These are phyloP conservation scores for Diaporthe sp. DNA, from an alignment of 2,329 filamentous ascomycete species.

Conservation along the genomic window DNA sequence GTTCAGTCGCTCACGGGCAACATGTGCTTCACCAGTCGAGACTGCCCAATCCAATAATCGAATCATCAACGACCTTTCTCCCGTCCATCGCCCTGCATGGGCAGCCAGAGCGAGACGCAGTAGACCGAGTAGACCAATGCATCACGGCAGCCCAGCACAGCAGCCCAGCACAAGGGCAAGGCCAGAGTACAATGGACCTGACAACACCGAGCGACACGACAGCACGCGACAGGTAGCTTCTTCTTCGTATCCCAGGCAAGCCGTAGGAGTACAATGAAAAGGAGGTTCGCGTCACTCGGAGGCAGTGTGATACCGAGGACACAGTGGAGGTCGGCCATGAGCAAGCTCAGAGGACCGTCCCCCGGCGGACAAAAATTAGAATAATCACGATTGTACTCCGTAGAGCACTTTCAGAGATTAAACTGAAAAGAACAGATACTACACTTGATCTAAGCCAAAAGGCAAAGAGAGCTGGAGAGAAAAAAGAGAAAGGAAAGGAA, in stretches of 20 bases:
- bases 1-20: neutral
- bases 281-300: constrained; percentile 74
- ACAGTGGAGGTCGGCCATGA: constrained; percentile 71
- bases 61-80: neutral
- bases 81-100: neutral
- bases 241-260: constrained; percentile 68
- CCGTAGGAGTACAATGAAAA: constrained; percentile 69
- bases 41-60: neutral
- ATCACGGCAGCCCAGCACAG: no score
- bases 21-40: neutral
- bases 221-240: constrained; percentile 41
- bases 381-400: constrained; percentile 76
- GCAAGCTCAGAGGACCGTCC: constrained; percentile 75
- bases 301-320: constrained; percentile 80
- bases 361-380: constrained; percentile 74
- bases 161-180: neutral
- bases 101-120: neutral
- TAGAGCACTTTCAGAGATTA: constrained; percentile 82
- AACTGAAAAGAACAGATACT: constrained; percentile 88
- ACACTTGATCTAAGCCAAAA: constrained; percentile 76
- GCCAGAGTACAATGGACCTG: neutral
- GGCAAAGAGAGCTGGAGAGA: constrained; percentile 31
- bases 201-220: neutral
- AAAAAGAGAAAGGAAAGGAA: neutral
- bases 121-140: neutral